A percentile compares a stretch with the other conserved stretches of the same genome.
Conservation (phyloP, 441 rosid species). For the Erodium texanum region DNA sequence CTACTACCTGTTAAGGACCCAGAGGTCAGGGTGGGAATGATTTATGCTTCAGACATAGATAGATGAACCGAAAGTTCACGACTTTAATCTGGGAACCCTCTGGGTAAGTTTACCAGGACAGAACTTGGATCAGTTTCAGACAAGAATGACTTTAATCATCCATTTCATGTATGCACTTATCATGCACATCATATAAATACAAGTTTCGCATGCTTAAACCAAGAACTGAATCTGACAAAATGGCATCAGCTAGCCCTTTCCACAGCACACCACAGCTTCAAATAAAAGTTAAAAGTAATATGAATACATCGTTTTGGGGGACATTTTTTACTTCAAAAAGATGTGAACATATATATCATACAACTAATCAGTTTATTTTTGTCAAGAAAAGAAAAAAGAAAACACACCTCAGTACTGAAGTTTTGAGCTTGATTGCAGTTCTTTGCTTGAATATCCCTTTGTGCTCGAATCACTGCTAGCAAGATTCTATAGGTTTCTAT, state of each 20-base stretch:
- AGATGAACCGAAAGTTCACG: background rate
- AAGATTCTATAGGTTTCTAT: slow-evolving; percentile 72
- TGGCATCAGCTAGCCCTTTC: background rate
- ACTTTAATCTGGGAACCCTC: background rate
- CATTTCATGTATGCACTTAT: background rate
- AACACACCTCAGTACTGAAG: slow-evolving; percentile 28
- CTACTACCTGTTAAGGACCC: slow-evolving; percentile 29
- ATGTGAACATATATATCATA: background rate
- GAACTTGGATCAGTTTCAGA: too few species aligned
- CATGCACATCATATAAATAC: background rate
- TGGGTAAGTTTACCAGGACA: too few species aligned
- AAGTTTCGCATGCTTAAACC: background rate
- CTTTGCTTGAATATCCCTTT: slow-evolving; percentile 42
- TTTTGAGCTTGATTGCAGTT: slow-evolving; percentile 26
- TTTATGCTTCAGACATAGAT: background rate
- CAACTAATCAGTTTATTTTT: background rate
- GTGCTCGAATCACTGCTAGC: slow-evolving; percentile 63
- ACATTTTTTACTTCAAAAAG: background rate
- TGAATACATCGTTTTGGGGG: background rate
- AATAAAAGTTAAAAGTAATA: background rate
- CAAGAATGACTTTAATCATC: background rate
- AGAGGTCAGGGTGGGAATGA: background rate
- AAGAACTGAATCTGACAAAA: background rate
- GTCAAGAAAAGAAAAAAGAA: background rate
- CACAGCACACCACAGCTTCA: background rate